Evolutionary conservation across 768 basidiomycete genomes (phyloP), one percentile per base, ranked within the genome.

Genomic region (Naganishia vaughanmartiniae): DNA sequence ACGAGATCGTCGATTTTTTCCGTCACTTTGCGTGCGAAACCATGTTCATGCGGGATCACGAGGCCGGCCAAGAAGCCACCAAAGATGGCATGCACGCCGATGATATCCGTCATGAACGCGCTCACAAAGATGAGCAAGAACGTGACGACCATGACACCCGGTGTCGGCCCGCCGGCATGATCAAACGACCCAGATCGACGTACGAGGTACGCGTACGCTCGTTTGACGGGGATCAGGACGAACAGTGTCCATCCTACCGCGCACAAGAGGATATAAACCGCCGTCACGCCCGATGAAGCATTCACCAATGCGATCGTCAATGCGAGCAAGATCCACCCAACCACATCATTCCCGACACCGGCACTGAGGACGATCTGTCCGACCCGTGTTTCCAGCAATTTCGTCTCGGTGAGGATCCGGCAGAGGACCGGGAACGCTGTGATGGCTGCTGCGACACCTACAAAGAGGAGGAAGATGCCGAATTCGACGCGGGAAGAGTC

Each of bases 1-100:
- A 93, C 87, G n/a, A 93, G 82, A 83, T 95, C 93, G 81, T 96
- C 93, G 31, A 93, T 80, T 80, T 90, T 93, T 74, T 92, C 90
- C 0, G 90, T 88, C 19, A 94, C 77, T 0, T 89, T 85, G 69
- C 92, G 90, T 7, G 87, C 89, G 76, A 87, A 91, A 0, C 91
- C 91, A 70, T 90, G 89, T 45, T 91, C 88, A 70, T 90, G 87
- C 6, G 93, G 92, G 33, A 93, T 86, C 74, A 92, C 86, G 14
- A 94, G 81, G 4, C 92, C 92, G 24, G 89, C 89, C 39, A 93
- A 73, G 83, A 93, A 93, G 1, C 89, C 91, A 65, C 90, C 93
- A 76, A 95, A 95, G 51, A 79, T 74, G 30, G 76, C 73, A 72
- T 76, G 76, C 5, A 76, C 76, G 31, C 70, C 79, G 69, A 70